These are phyloP conservation scores for Misopates orontium DNA, from an alignment of 257 asterid species.

Conservation along the genomic window DNA sequence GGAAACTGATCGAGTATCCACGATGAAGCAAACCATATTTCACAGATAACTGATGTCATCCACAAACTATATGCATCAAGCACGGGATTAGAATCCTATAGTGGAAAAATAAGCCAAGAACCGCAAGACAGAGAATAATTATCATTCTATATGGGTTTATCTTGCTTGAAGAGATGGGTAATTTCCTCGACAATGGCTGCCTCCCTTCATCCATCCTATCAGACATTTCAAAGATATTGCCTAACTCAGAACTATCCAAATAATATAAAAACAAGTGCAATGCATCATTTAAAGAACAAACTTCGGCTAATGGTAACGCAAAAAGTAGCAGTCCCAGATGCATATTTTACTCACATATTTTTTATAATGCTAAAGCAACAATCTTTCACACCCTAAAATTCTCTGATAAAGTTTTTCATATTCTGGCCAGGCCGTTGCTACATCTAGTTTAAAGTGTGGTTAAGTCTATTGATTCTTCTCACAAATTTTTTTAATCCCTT, in stretches of 20 bases:
- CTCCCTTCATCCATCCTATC: slow-evolving; percentile 96
- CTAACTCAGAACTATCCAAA: background rate
- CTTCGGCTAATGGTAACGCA: too few species aligned
- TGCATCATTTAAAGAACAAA: too few species aligned
- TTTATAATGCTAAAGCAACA: too few species aligned
- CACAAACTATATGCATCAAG: slow-evolving; percentile 77
- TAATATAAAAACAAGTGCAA: too few species aligned
- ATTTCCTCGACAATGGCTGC: slow-evolving; percentile 86
- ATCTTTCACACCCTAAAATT: too few species aligned
- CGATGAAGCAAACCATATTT: slow-evolving; percentile 88
- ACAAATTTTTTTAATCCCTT: too few species aligned
- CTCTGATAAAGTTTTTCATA: too few species aligned
- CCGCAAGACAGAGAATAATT: slow-evolving; percentile 66
- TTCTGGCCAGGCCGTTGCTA: too few species aligned
- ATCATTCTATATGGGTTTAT: slow-evolving; percentile 82
- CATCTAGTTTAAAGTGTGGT: too few species aligned
- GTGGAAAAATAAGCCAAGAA: slow-evolving; percentile 83
- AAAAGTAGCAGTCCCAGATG: too few species aligned
- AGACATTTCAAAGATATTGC: slow-evolving; percentile 16
- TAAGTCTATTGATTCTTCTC: too few species aligned
- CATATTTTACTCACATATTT: too few species aligned
- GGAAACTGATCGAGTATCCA: slow-evolving; percentile 98
- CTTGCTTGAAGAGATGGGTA: slow-evolving; percentile 82
- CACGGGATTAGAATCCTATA: slow-evolving; percentile 87
- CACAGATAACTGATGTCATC: slow-evolving; percentile 91